Evolutionary conservation across 768 basidiomycete genomes (phyloP), one percentile per base, ranked within the genome.

Genomic region (Daedalea quercina): DNA sequence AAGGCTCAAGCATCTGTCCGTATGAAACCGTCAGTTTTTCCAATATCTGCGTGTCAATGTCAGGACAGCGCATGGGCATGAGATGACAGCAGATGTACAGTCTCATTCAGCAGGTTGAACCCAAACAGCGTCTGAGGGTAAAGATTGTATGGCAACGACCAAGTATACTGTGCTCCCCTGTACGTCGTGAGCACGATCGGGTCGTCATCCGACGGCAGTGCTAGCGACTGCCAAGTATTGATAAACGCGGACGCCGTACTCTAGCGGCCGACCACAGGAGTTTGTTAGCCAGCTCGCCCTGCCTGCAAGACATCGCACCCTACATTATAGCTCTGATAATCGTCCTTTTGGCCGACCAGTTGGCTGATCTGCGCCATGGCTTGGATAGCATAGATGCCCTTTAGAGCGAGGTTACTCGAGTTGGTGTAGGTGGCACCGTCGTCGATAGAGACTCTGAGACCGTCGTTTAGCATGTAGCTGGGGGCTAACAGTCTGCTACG

Each of bases 351-450:
- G 37, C 37, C 37, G 19, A 45, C 22, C 19, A 45, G 22, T 8
- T 45, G 22, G 23, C 56, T 56, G 35, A 61, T 61, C 49, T 57
- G 52, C 1, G 56, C 53, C 60, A 61, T 61, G 7, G 60, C 55
- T 33, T 59, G 51, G 13, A 61, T 51, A 12, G 53, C 60, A n/a
- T 59, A 57, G 51, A 61, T 61, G 3, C 60, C 60, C 44, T 61
- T 61, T 37, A 59, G 48, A 1, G 54, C 55, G 4, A 61, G 50
- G 53, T 61, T 61, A 6, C 55, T 59, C 57, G 53, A 50, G 45
- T 61, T 61, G 2, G 55, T 44, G 11, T 4, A 40, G 28, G 3
- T 40, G 6, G 15, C 23, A 35, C 49, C 41, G 19, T 25, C 17
- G 51, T 56, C 58, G 2, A 54, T 51, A 8, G 47, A 34, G 15